Base-by-base conservation (phyloP, 257 asterid species). In the Solanum bulbocastanum region DNA sequence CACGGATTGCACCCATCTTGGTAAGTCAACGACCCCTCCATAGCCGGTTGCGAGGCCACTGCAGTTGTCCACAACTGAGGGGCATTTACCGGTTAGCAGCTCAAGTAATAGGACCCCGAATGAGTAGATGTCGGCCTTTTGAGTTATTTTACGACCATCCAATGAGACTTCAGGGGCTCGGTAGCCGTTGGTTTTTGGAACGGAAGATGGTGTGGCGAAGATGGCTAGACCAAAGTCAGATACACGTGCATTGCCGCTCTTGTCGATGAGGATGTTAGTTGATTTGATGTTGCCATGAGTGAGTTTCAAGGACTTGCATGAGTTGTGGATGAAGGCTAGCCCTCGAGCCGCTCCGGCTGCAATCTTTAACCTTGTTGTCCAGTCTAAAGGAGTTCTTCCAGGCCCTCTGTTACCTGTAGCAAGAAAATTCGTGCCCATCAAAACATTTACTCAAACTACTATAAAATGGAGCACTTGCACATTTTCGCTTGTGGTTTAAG, bases 1-100 rank as follows among this genome's bases (percentile, higher is more conserved):
- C 27, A 97, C 98, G 25, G 98, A 94, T 88, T 95, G 99, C 75
- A 97, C 99, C 99, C 99, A 97, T 93, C 98, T 93, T 0, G 99
- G 99, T 72, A 97, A 89, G 90, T 97, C 99, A 3, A 96, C 46
- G 2, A 90, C 93, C 75, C 96, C 97, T 5, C 92, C 88, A 32
- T 90, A 92, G 69, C 94, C 96, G 6, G 90, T 74, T 30, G 93
- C 93, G 0, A 93, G 92, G 3, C 93, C 95, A 5, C 92, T 93
- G 2, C 89, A 87, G 12, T 72, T 89, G 83, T 94, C 96, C 36
- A 93, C 90, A 0, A 92, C 88, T 1, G 95, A 92, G 83, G 99
- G 98, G 86, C 96, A 93, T 87, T 95, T 97, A 3, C 99, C 99
- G 0, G 98, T 96, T 0, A 97, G 95, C 35, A 97, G 90, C 92